Evolutionary conservation across 2,329 filamentous ascomycete genomes (phyloP).

Genomic region (Fusarium redolens): DNA sequence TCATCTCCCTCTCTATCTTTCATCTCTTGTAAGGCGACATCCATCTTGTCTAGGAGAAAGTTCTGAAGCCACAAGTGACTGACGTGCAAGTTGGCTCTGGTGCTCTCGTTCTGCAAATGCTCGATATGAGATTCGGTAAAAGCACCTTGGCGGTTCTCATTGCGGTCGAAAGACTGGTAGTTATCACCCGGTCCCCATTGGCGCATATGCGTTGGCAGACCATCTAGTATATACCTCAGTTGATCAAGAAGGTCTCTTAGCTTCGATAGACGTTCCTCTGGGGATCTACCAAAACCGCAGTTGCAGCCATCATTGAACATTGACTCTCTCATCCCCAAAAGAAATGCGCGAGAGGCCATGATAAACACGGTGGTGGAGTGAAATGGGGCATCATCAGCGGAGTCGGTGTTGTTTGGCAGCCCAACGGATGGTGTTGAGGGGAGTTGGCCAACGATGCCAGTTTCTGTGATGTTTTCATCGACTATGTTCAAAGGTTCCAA

Average conservation of each 20-base stretch:
- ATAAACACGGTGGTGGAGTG: neutral
- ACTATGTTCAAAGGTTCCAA: neutral
- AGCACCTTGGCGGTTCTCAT: neutral
- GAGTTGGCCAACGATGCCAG: neutral
- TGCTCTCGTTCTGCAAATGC: neutral
- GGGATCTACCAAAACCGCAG: neutral
- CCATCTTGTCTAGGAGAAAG: neutral
- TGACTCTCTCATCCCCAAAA: neutral
- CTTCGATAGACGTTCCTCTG: neutral
- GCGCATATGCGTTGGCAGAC: neutral
- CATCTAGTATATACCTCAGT: neutral
- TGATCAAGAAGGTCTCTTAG: neutral
- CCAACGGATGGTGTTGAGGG: neutral
- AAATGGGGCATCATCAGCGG: neutral
- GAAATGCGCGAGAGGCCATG: neutral
- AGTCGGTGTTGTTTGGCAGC: neutral
- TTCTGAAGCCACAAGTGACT: neutral
- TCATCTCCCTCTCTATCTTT: neutral
- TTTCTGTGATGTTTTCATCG: neutral
- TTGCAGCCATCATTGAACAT: slow-evolving; percentile 7
- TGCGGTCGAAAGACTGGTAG: neutral
- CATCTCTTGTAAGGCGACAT: neutral
- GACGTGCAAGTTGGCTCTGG: neutral
- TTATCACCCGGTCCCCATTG: neutral
- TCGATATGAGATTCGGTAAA: neutral